phyloP scores from a whole-genome alignment of 495 filamentous ascomycete genomes.

The Pyrenopolyporus hunteri region DNA sequence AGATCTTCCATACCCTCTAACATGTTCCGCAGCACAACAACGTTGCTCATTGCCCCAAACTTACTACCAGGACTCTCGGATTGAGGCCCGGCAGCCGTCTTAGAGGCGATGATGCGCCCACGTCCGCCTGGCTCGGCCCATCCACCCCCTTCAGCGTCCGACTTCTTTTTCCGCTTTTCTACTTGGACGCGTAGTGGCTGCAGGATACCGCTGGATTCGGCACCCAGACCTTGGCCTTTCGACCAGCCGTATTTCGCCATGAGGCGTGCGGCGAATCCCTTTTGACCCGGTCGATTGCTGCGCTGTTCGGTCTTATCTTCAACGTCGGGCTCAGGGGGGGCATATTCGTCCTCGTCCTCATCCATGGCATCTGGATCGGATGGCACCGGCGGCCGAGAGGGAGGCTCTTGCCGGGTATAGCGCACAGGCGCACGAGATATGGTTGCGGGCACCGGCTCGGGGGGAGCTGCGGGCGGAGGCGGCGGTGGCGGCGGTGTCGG shows the following conservation, averaged over 20 bases:
- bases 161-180: constrained; percentile 78
- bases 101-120: constrained; percentile 78
- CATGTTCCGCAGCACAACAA: constrained; percentile 82
- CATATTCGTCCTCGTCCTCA: constrained; percentile 58
- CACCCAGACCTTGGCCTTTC: constrained; percentile 85
- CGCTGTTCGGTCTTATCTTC: constrained; percentile 45
- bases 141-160: constrained; percentile 80
- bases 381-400: constrained; percentile 51
- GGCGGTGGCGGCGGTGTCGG: constrained; percentile 47
- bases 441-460: constrained; percentile 52
- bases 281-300: constrained; percentile 76
- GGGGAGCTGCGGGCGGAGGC: constrained; percentile 47
- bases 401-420: constrained; percentile 70
- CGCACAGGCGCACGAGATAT: constrained; percentile 90
- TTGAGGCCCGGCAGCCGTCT: constrained; percentile 25
- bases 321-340: constrained; percentile 38
- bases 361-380: constrained; percentile 54
- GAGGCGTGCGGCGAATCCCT: constrained; percentile 82
- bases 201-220: constrained; percentile 77
- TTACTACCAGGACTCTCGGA: constrained; percentile 51
- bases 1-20: constrained; percentile 72
- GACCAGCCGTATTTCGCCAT: constrained; percentile 94
- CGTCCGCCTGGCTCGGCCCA: constrained; percentile 70
- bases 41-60: constrained; percentile 78
- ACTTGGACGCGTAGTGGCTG: constrained; percentile 81